phyloP scores from a whole-genome alignment of 1,139 yeast species.

The Saccharomycopsis hybrid region DNA sequence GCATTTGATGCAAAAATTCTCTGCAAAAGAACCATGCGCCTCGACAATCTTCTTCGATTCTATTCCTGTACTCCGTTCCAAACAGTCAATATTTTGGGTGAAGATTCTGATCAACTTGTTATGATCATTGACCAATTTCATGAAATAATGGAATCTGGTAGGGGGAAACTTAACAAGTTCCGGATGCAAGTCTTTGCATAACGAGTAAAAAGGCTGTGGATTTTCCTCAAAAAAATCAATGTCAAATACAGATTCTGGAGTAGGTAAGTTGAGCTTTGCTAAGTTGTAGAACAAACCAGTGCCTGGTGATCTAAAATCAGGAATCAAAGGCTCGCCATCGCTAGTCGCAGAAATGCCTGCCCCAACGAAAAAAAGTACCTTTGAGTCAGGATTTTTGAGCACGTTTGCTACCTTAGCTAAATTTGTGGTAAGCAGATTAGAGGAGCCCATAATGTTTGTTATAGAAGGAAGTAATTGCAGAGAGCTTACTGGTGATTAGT shows the following conservation, averaged over 20 bases:
- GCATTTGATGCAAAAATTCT: constrained; percentile 78
- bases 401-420: constrained; percentile 5
- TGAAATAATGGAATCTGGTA: constrained; percentile 69
- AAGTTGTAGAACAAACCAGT: constrained; percentile 87
- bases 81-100: constrained; percentile 89
- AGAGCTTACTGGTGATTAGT: too few relatives aligned
- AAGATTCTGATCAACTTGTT: constrained; percentile 60
- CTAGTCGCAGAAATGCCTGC: constrained; percentile 93
- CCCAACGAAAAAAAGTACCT: constrained; percentile 49
- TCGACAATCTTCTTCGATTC: constrained; percentile 60
- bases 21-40: constrained; percentile 93
- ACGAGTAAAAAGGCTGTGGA: constrained; percentile 78
- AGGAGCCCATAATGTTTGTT: too few relatives aligned
- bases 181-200: constrained; percentile 82
- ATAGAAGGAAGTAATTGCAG: too few relatives aligned
- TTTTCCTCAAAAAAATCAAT: constrained; percentile 67
- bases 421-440: not conserved
- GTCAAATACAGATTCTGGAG: constrained; percentile 94
- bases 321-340: constrained; percentile 52
- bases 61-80: constrained; percentile 82
- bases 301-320: constrained; percentile 87
- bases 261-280: constrained; percentile 68
- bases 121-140: constrained; percentile 60
- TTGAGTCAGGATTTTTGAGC: constrained; percentile 25
- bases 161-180: constrained; percentile 65